Base-by-base conservation (phyloP, 2,329 filamentous ascomycete genomes). In the Ramichloridium luteum region DNA sequence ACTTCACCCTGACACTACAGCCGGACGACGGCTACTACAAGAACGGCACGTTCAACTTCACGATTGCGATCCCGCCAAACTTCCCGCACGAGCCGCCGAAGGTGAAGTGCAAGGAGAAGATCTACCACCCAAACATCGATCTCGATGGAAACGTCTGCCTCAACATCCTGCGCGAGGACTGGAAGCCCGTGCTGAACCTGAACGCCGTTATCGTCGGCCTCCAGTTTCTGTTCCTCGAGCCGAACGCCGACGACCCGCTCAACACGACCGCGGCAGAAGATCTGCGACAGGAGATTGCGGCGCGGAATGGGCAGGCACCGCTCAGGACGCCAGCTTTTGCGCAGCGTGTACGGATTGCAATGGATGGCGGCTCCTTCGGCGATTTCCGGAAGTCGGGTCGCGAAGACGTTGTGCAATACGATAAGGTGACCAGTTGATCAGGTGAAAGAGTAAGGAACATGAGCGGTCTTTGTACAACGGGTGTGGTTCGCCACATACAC, bases 81-180 rank as follows among this genome's bases (percentile, higher is more conserved):
- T 98, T 93, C 61, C 90, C 90, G 1, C 90, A 96, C 62, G 86
- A 96, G 57, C 86, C 90, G 41, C 90, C 90, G 13, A 96, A 96
- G 62, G 90, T 98, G 48, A 90, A 82, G 53, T 96, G 90, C 64
- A 80, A 77, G 47, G 83, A 98, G 62, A 96, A 93, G 68, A 96
- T 98, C 50, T 98, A 98, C 64, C 90, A 98, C 57, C 90, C 90
- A 4, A 98, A 98, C 60, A 98, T 98, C 55, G 90, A 98, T 53
- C 70, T 93, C 25, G 84, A 96, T 56, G 90, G 90, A 47, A 98
- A 98, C 55, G 86, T 98, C 41, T 98, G 90, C 65, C 63, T 98
- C 52, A 98, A 98, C 58, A 98, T 98, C 50, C 61, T 98, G 51
- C 70, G 90, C 40, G 90, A 98, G 63, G 90, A 98, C 64, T 98